Base-by-base conservation (phyloP, 495 filamentous ascomycete species). In the Aspergillus nidulans region DNA sequence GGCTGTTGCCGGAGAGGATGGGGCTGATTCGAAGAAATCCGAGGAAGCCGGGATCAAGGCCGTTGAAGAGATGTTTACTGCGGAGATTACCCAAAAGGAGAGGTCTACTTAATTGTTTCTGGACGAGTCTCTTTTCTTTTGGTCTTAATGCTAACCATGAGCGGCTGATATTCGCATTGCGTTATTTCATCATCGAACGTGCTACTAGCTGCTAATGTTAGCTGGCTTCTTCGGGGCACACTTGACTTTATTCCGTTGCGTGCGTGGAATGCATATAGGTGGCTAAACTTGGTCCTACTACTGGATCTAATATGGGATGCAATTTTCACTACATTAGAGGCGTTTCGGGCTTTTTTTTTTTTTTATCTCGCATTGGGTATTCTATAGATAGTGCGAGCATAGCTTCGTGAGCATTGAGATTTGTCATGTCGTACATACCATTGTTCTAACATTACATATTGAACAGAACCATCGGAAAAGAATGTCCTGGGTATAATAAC, bases 1-100 rank as follows among this genome's bases (percentile, higher is more conserved):
- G 59, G 81, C 88, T 53, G 91, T 97, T 39, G 79, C 84, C 15
- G 87, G 85, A 21, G 83, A 83, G 19, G 78, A 77, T 24, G 74
- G 69, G 4, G 74, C 61, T 21, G 69, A 68, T 7, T 74, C 66
- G 1, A 77, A 76, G 69, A 70, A 78, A 66, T 72, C 65, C 13
- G 83, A 88, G 62, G 77, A 79, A 54, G 71, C 71, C 23, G 84
- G 81, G 1, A 78, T 82, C 65, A 78, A 84, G 67, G 70, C 75
- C 15, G 85, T 91, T 2, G 79, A 84, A 63, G 75, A 81, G 56
- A 88, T 90, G 88, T 64, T 78, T 32, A 60, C 71, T 45, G 73
- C 69, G 1, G 65, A 74, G 23, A 55, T 73, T 25, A 58, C 68
- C 40, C 42, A 63, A 43, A 50, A 60, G 16, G 36, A 63, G 16